These are phyloP conservation scores for Pseudomonodictys pantanalensis DNA, from an alignment of 495 filamentous ascomycete species.

Conservation along the genomic window DNA sequence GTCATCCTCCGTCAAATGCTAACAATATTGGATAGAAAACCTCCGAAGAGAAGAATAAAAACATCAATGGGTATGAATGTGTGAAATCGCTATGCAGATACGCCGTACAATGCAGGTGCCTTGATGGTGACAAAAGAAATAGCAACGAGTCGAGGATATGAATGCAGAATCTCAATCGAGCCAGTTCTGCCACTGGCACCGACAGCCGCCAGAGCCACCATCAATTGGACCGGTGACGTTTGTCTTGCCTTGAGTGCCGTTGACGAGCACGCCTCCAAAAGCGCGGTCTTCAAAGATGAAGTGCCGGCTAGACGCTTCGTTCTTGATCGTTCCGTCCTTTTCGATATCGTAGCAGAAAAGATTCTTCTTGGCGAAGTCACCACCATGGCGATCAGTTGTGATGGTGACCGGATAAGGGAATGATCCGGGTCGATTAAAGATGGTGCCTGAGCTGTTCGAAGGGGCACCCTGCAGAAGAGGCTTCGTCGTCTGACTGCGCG, in stretches of 20 bases:
- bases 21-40: too few relatives aligned
- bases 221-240: constrained; percentile 56
- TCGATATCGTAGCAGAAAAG: constrained; percentile 69
- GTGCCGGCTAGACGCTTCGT: constrained; percentile 43
- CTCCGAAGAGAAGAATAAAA: neutral
- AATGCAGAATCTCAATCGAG: neutral
- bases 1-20: too few relatives aligned
- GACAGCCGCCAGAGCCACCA: constrained; percentile 71
- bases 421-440: constrained; percentile 61
- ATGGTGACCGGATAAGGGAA: constrained; percentile 87
- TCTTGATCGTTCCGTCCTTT: constrained; percentile 50
- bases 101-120: constrained; percentile 12
- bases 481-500: constrained; percentile 38
- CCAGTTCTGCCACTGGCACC: constrained; percentile 72
- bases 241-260: constrained; percentile 52
- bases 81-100: constrained; percentile 10
- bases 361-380: constrained; percentile 58
- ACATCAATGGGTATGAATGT: neutral
- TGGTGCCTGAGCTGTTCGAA: constrained; percentile 47
- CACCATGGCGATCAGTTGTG: constrained; percentile 77
- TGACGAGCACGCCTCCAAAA: constrained; percentile 60
- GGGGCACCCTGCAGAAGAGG: constrained; percentile 12
- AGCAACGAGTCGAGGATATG: neutral
- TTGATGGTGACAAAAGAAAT: neutral
- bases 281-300: constrained; percentile 58